Evolutionary conservation across 306 rosid species (phyloP).

Genomic region (Pachyrhizus erosus): DNA sequence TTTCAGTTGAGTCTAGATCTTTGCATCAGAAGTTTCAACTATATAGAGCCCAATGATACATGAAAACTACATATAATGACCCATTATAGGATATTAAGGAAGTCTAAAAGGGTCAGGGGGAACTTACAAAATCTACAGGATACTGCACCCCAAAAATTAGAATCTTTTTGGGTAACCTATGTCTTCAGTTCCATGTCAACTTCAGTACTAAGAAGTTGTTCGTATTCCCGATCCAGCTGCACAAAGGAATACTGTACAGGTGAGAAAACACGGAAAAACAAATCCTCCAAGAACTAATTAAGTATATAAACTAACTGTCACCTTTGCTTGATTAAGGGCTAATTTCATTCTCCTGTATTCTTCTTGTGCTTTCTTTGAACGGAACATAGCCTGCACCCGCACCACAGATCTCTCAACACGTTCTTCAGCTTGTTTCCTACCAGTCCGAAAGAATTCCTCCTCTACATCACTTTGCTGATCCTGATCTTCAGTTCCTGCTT

Average conservation of each 20-base stretch:
- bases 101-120: constrained; percentile 43
- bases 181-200: constrained; percentile 51
- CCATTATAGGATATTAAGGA: constrained; percentile 43
- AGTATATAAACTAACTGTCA: constrained; percentile 31
- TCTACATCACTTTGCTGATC: constrained; percentile 60
- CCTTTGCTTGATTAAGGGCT: constrained; percentile 73
- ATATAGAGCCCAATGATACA: constrained; percentile 25
- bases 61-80: constrained; percentile 25
- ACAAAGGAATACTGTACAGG: constrained; percentile 36
- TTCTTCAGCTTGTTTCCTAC: constrained; percentile 86
- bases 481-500: constrained; percentile 39
- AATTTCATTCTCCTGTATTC: constrained; percentile 93
- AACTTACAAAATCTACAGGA: constrained; percentile 64
- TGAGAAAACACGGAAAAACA: constrained; percentile 32
- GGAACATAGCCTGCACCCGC: constrained; percentile 90
- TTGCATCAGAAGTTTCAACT: background rate
- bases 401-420: constrained; percentile 81
- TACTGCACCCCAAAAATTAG: constrained; percentile 22
- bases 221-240: constrained; percentile 86
- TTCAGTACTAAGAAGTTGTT: constrained; percentile 64
- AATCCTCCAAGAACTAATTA: constrained; percentile 1
- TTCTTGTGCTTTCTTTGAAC: constrained; percentile 88
- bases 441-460: constrained; percentile 78
- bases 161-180: constrained; percentile 37
- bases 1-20: constrained; percentile 8